phyloP scores from a whole-genome alignment of 441 rosid genomes.

The Aleurites moluccanus region DNA sequence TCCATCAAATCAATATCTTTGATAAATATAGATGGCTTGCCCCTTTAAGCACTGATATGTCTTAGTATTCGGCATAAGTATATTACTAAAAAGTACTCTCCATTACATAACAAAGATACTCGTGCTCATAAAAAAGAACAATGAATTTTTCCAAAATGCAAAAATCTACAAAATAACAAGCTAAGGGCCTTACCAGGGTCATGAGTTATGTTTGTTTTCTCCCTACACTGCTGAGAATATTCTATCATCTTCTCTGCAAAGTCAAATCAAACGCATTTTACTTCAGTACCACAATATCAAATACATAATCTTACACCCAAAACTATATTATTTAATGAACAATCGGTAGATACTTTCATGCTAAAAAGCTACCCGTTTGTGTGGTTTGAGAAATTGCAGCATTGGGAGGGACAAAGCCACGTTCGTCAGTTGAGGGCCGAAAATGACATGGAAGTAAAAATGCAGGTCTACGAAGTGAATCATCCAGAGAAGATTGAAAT shows the following conservation, averaged over 20 bases:
- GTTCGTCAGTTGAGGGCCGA: conserved; percentile 34
- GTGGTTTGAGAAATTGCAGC: conserved; percentile 40
- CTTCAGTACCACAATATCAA: conserved; percentile 7
- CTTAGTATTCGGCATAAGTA: conserved; percentile 2
- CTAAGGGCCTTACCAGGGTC: conserved; percentile 48
- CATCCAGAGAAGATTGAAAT: conserved; percentile 49
- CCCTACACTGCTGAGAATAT: conserved; percentile 44
- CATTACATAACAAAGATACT: neutral
- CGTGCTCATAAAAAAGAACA: neutral
- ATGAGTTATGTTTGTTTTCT: conserved; percentile 39
- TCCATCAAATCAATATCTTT: neutral
- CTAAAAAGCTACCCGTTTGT: conserved; percentile 55
- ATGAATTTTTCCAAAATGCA: conserved; percentile 3
- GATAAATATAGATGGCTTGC: neutral
- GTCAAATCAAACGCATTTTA: conserved; percentile 25
- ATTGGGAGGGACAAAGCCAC: conserved; percentile 36
- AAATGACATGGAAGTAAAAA: conserved; percentile 41
- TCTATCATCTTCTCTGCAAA: conserved; percentile 61
- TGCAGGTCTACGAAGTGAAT: conserved; percentile 38
- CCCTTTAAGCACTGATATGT: neutral
- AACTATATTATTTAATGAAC: conserved; percentile 4
- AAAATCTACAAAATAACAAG: conserved; percentile 13
- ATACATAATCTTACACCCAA: conserved; percentile 1
- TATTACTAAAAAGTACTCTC: neutral
- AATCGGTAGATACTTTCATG: conserved; percentile 13